Conservation (phyloP, 2,329 filamentous ascomycete species). For the Daldinia eschscholtzii region DNA sequence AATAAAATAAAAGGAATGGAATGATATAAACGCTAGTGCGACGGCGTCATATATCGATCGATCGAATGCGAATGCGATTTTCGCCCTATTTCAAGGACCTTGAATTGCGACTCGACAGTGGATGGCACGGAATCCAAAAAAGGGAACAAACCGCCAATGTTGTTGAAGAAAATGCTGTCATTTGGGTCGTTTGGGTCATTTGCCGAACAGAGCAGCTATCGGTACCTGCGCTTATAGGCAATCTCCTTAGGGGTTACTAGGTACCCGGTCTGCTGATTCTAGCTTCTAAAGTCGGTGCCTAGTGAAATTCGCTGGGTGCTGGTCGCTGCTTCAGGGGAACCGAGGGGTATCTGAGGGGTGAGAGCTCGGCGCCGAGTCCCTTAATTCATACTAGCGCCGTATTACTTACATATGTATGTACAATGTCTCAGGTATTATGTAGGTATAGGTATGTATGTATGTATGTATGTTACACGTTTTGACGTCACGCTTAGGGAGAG, state of each 20-base stretch:
- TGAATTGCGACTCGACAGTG: slow-evolving; percentile 13
- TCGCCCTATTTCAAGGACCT: slow-evolving; percentile 4
- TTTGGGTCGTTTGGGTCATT: slow-evolving; percentile 1
- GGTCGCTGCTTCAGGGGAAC: slow-evolving; percentile 12
- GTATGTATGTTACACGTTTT: slow-evolving; percentile 2
- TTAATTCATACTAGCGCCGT: not conserved
- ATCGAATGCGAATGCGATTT: slow-evolving; percentile 17
- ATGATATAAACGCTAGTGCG: not conserved
- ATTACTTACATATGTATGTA: slow-evolving; percentile 11
- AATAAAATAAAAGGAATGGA: not conserved
- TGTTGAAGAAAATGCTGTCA: slow-evolving; percentile 13
- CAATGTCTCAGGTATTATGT: not conserved
- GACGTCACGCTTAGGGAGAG: slow-evolving; percentile 16
- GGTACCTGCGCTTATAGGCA: slow-evolving; percentile 17
- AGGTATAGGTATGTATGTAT: slow-evolving; percentile 1
- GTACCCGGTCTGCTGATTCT: slow-evolving; percentile 4
- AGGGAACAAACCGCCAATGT: not conserved
- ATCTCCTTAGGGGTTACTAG: slow-evolving; percentile 24
- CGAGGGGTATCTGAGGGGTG: slow-evolving; percentile 1
- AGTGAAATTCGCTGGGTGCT: slow-evolving; percentile 7
- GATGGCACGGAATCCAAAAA: slow-evolving; percentile 11
- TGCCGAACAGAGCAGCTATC: slow-evolving; percentile 9
- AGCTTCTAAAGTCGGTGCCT: slow-evolving; percentile 4
- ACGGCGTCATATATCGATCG: slow-evolving; percentile 10
- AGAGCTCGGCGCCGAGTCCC: not conserved